Evolutionary conservation across 2,329 filamentous ascomycete species (phyloP).

Genomic region (Thelonectria blattea): DNA sequence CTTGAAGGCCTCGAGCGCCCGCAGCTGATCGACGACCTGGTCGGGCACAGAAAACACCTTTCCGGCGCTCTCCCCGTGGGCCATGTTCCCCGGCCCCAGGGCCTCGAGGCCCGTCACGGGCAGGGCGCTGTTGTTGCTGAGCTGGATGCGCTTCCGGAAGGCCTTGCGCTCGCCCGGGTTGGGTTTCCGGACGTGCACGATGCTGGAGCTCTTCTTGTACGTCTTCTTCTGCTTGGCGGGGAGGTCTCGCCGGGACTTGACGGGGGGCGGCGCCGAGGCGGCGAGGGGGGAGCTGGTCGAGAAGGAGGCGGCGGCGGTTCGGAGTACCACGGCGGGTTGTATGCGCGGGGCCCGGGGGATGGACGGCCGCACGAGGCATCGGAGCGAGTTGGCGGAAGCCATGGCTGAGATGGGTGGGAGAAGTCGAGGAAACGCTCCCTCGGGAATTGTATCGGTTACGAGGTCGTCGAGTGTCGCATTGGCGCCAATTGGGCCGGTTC

Average conservation of each 20-base stretch:
- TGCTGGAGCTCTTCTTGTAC: conserved; percentile 59
- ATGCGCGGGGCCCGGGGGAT: conserved; percentile 43
- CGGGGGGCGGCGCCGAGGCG: conserved; percentile 37
- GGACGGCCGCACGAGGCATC: conserved; percentile 49
- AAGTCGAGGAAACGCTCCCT: conserved; percentile 5
- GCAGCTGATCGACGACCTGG: conserved; percentile 76
- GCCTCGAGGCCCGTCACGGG: conserved; percentile 72
- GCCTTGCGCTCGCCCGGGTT: conserved; percentile 83
- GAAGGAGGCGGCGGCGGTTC: conserved; percentile 47
- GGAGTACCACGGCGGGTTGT: conserved; percentile 38
- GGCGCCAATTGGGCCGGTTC: conserved; percentile 39
- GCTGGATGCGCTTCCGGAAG: conserved; percentile 83
- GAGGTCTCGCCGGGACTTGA: conserved; percentile 46
- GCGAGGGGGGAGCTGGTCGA: conserved; percentile 44
- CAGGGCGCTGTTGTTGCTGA: conserved; percentile 93
- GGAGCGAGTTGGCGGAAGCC: conserved; percentile 50
- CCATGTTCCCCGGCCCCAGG: conserved; percentile 61
- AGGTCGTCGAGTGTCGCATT: conserved; percentile 35
- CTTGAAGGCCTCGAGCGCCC: conserved; percentile 90
- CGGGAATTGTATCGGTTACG: conserved; percentile 8
- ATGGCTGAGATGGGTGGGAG: conserved; percentile 34
- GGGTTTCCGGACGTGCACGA: conserved; percentile 61
- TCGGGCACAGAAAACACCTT: conserved; percentile 74
- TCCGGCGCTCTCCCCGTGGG: conserved; percentile 62
- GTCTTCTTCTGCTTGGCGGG: conserved; percentile 50